Percentiles rank a stretch among this genome's conserved stretches.
Evolutionary conservation across 228 moss, liverwort and hornwort species (phyloP).

Genomic region (Sphagnum magellanicum): DNA sequence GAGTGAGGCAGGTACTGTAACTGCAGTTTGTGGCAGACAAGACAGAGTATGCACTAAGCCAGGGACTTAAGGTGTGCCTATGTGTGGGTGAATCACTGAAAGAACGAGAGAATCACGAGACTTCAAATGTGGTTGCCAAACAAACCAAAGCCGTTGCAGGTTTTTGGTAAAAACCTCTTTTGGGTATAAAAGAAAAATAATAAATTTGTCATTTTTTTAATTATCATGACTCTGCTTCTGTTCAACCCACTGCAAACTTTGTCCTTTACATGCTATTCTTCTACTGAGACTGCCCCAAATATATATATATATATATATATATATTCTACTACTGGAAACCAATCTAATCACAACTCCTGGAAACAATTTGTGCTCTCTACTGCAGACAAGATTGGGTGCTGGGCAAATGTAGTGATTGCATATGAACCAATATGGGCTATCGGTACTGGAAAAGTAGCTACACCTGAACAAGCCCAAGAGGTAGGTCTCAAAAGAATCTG

Average conservation of each 20-base stretch:
- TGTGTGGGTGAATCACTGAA: constrained; percentile 86
- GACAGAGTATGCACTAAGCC: constrained; percentile 60
- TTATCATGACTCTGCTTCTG: too few relatives aligned
- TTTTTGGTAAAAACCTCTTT: not conserved
- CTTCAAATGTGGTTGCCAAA: constrained; percentile 46
- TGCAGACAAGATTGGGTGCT: constrained; percentile 74
- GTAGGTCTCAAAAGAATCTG: constrained; percentile 12
- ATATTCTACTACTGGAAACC: too few relatives aligned
- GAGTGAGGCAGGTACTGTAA: too few relatives aligned
- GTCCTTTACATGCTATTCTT: not conserved
- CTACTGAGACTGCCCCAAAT: too few relatives aligned
- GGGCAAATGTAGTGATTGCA: constrained; percentile 89
- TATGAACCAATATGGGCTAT: constrained; percentile 99
- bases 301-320: too few relatives aligned
- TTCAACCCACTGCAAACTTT: not conserved
- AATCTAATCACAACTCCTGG: too few relatives aligned
- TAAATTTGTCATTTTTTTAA: too few relatives aligned
- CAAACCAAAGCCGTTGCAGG: constrained; percentile 90
- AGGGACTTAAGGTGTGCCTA: constrained; percentile 76
- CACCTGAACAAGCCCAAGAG: constrained; percentile 91
- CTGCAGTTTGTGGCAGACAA: constrained; percentile 77
- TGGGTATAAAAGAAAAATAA: not conserved
- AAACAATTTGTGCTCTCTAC: too few relatives aligned
- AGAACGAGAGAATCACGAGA: constrained; percentile 70
- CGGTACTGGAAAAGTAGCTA: constrained; percentile 87